These are phyloP conservation scores for Calonectria pseudoturangicola DNA, from an alignment of 2,329 filamentous ascomycete genomes.

Conservation along the genomic window DNA sequence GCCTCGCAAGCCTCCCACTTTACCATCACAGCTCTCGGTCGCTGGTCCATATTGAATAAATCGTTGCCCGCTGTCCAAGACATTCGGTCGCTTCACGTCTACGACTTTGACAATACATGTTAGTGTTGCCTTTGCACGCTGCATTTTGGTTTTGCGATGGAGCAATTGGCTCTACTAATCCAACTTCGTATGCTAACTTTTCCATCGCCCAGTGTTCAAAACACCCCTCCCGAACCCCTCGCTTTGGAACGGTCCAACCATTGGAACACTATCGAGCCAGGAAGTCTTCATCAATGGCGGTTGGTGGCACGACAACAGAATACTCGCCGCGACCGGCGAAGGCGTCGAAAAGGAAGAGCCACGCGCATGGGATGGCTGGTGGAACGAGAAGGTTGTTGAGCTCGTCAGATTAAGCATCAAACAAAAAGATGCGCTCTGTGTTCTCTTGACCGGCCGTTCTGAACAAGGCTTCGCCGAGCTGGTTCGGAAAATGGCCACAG, in stretches of 20 bases:
- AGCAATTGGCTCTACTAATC: not conserved
- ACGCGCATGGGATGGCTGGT: constrained; percentile 93
- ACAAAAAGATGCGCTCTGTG: constrained; percentile 88
- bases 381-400: constrained; percentile 93
- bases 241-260: constrained; percentile 87
- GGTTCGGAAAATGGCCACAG: constrained; percentile 85
- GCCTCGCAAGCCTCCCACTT: constrained; percentile 50
- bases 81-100: constrained; percentile 90
- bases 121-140: constrained; percentile 58
- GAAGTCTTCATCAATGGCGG: constrained; percentile 88
- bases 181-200: constrained; percentile 5
- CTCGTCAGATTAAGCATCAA: constrained; percentile 87
- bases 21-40: constrained; percentile 84
- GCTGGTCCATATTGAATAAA: constrained; percentile 88
- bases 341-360: constrained; percentile 88
- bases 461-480: constrained; percentile 86
- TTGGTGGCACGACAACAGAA: constrained; percentile 96
- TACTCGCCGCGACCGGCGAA: constrained; percentile 89
- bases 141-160: not conserved
- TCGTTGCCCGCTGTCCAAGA: constrained; percentile 82
- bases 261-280: constrained; percentile 84
- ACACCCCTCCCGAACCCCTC: constrained; percentile 92
- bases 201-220: constrained; percentile 81
- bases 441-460: constrained; percentile 90
- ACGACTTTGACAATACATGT: constrained; percentile 99